phyloP scores from a whole-genome alignment of 2,329 filamentous ascomycete genomes.

The Epicoccum sorghinum region DNA sequence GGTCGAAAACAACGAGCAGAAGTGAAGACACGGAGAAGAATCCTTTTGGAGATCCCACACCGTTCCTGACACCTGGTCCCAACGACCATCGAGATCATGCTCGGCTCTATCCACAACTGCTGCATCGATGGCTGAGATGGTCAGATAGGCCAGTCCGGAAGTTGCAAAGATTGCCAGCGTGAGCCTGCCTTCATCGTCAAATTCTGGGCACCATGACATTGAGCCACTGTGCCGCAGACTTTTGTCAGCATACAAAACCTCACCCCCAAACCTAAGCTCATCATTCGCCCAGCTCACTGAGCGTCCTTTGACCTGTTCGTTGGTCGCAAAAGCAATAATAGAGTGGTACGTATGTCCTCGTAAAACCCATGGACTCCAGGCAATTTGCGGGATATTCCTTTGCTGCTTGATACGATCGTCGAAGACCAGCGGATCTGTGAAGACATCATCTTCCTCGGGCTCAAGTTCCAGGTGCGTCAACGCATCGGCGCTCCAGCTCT shows the following conservation, averaged over 20 bases:
- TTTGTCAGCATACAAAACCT: slow-evolving; percentile 32
- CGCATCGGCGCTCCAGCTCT: slow-evolving; percentile 38
- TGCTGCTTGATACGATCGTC: slow-evolving; percentile 41
- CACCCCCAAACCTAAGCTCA: slow-evolving; percentile 25
- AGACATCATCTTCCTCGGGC: slow-evolving; percentile 16
- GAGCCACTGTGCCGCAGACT: slow-evolving; percentile 33
- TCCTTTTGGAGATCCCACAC: slow-evolving; percentile 39
- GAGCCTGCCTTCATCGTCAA: slow-evolving; percentile 21
- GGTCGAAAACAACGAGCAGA: slow-evolving; percentile 47
- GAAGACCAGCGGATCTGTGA: slow-evolving; percentile 29
- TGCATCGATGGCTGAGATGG: slow-evolving; percentile 31
- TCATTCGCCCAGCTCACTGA: slow-evolving; percentile 24
- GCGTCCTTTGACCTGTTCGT: slow-evolving; percentile 38
- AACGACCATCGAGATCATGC: slow-evolving; percentile 50
- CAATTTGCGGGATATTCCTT: slow-evolving; percentile 42
- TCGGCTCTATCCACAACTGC: slow-evolving; percentile 23
- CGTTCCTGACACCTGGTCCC: slow-evolving; percentile 49
- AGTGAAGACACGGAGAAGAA: slow-evolving; percentile 36
- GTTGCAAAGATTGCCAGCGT: slow-evolving; percentile 42
- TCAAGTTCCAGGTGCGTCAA: slow-evolving; percentile 32
- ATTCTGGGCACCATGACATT: slow-evolving; percentile 36
- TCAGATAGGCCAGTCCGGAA: slow-evolving; percentile 34
- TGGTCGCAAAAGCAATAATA: slow-evolving; percentile 46
- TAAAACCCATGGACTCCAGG: slow-evolving; percentile 50
- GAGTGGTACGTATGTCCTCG: slow-evolving; percentile 28